Evolutionary conservation across 768 basidiomycete species (phyloP).

Genomic region (Serendipita sp.): DNA sequence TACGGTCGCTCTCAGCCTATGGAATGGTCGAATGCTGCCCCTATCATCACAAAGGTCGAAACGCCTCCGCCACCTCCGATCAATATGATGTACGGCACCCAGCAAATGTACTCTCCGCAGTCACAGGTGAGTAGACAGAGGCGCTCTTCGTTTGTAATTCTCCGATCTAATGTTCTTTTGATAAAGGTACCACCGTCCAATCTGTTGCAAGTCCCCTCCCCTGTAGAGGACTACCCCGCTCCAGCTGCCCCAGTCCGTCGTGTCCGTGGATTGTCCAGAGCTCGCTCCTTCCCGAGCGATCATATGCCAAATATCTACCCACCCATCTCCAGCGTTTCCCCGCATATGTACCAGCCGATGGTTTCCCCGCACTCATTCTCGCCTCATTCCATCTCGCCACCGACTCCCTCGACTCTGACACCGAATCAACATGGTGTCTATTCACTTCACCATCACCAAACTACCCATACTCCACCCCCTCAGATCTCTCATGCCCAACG

Average conservation of each 20-base stretch:
- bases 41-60: not conserved
- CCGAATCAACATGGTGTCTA: not conserved
- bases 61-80: not conserved
- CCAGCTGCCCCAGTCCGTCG: not conserved
- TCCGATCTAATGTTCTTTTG: not conserved
- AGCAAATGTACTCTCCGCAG: not conserved
- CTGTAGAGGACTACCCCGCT: not conserved
- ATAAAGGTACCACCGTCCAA: not conserved
- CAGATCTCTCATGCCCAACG: not conserved
- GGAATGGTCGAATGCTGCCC: not conserved
- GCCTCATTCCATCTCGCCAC: not conserved
- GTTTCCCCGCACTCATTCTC: not conserved
- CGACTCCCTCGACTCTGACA: not conserved
- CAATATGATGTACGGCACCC: not conserved
- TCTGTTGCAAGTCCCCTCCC: not conserved
- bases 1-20: not conserved
- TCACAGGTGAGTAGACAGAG: not conserved
- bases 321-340: not conserved
- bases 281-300: conserved; percentile 1
- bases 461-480: not conserved
- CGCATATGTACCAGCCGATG: not conserved
- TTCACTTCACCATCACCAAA: not conserved
- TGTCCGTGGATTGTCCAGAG: not conserved
- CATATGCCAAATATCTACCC: not conserved
- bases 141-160: not conserved